phyloP scores from a whole-genome alignment of 768 basidiomycete genomes.

The Hemileccinum impolitum region DNA sequence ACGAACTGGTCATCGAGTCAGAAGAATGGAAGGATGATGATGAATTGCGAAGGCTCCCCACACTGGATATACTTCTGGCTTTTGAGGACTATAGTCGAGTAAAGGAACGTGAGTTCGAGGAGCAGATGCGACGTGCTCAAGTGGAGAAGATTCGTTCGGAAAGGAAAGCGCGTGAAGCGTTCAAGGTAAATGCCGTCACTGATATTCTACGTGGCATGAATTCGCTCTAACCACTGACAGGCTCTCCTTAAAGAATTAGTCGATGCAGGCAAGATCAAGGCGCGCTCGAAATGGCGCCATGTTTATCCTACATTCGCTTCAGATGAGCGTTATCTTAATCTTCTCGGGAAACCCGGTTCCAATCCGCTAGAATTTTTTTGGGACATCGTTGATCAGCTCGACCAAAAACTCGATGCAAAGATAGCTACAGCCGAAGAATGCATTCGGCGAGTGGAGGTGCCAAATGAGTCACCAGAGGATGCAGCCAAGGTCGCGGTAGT shows the following conservation, averaged over 20 bases:
- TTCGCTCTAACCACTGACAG: conserved; percentile 34
- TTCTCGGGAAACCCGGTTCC: conserved; percentile 92
- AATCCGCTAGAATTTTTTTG: conserved; percentile 96
- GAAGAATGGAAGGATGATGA: conserved; percentile 74
- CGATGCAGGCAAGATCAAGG: conserved; percentile 61
- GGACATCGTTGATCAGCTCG: conserved; percentile 86
- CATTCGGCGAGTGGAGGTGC: conserved; percentile 42
- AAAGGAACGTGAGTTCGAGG: conserved; percentile 88
- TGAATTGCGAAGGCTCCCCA: conserved; percentile 80
- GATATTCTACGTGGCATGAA: not conserved
- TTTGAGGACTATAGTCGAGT: conserved; percentile 94
- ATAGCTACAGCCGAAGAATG: conserved; percentile 64
- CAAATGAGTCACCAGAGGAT: conserved; percentile 31
- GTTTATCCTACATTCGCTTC: conserved; percentile 74
- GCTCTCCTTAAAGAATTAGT: conserved; percentile 71
- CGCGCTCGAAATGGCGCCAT: conserved; percentile 89
- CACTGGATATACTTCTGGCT: conserved; percentile 85
- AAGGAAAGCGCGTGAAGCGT: conserved; percentile 87
- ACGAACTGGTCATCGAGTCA: conserved; percentile 70
- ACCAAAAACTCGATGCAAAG: conserved; percentile 80
- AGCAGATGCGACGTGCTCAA: conserved; percentile 72
- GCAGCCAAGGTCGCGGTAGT: conserved; percentile 37
- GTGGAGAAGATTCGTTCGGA: conserved; percentile 84
- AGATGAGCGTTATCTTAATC: conserved; percentile 79
- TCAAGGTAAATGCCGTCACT: conserved; percentile 53